A percentile compares a stretch with the other conserved stretches of the same genome.
Evolutionary conservation across 805 yeast genomes (phyloP).

Genomic region (Yarrowia porcina): DNA sequence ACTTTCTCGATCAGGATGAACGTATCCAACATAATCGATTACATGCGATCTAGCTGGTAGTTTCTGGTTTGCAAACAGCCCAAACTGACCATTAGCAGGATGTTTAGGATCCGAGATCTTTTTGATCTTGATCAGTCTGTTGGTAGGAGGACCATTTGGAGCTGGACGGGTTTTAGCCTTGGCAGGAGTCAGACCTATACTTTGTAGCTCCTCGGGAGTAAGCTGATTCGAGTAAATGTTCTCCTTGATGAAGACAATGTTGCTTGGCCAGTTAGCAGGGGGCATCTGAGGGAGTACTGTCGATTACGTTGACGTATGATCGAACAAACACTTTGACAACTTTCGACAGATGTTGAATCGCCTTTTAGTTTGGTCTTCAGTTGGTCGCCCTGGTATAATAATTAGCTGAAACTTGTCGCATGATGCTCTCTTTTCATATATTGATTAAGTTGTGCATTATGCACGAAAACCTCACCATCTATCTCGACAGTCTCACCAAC

Average conservation of each 20-base stretch:
- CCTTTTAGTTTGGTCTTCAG: too few relatives aligned
- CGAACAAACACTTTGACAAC: too few relatives aligned
- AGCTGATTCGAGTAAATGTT: constrained; percentile 29
- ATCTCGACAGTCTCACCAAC: background rate
- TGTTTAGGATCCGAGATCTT: constrained; percentile 29
- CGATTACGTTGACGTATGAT: too few relatives aligned
- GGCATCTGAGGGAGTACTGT: too few relatives aligned
- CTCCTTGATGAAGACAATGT: constrained; percentile 25
- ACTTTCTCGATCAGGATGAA: constrained; percentile 28
- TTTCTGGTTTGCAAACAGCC: constrained; percentile 31
- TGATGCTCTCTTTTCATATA: background rate
- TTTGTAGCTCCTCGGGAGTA: constrained; percentile 23
- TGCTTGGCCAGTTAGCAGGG: constrained; percentile 31
- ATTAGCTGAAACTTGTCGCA: too few relatives aligned
- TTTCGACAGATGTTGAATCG: background rate
- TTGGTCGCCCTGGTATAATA: too few relatives aligned
- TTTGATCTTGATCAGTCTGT: constrained; percentile 28
- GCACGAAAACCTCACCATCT: constrained; percentile 23
- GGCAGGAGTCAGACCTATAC: constrained; percentile 25
- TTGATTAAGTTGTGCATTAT: constrained; percentile 23
- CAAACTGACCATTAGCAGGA: constrained; percentile 32
- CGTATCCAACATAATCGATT: constrained; percentile 32
- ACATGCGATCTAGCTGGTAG: constrained; percentile 29
- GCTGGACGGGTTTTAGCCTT: background rate
- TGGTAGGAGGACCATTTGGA: constrained; percentile 15